Evolutionary conservation across 176 grass and related monocot genomes (phyloP).

Genomic region (Raddia distichophylla): DNA sequence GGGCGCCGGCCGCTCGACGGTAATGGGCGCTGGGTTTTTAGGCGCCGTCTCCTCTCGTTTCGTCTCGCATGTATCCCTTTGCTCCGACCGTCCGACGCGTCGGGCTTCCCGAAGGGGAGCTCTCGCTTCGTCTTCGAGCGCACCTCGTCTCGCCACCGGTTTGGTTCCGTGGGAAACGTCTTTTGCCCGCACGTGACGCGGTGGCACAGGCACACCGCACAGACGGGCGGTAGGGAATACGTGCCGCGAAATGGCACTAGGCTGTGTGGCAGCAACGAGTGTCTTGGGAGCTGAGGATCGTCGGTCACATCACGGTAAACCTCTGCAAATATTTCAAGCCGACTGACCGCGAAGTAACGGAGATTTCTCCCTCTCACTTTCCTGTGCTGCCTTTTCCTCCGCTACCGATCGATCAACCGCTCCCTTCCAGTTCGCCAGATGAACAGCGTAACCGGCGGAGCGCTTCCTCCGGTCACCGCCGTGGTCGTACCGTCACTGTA

Average conservation of each 20-base stretch:
- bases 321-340: neutral
- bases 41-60: too few relatives aligned
- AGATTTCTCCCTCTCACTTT: neutral
- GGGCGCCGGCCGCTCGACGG: neutral
- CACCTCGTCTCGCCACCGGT: conserved; percentile 1
- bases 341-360: neutral
- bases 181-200: neutral
- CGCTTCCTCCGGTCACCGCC: too few relatives aligned
- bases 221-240: neutral
- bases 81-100: neutral
- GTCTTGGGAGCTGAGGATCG: neutral
- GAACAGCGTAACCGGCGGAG: too few relatives aligned
- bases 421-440: too few relatives aligned
- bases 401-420: too few relatives aligned
- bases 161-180: neutral
- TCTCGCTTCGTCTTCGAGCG: neutral
- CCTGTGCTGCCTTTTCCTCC: neutral
- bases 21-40: too few relatives aligned
- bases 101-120: neutral
- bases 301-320: neutral
- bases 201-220: neutral
- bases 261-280: neutral
- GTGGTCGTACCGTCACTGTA: too few relatives aligned
- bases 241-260: neutral
- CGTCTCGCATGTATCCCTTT: neutral